Evolutionary conservation across 1,284 basidiomycete species (phyloP), one percentile per base, ranked within the genome.

Genomic region (Naganishia albida): DNA sequence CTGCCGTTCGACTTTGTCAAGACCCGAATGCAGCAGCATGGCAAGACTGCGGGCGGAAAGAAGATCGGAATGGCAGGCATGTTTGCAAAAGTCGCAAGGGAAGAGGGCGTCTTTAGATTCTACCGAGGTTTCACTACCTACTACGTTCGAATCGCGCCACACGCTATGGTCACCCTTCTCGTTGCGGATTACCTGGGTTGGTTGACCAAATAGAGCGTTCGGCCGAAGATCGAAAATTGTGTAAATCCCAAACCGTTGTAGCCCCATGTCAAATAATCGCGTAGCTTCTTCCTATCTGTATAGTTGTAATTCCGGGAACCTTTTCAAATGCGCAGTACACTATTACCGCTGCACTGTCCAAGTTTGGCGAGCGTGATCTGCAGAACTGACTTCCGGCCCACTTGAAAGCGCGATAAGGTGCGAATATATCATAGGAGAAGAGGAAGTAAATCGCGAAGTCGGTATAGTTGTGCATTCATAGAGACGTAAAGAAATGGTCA

Each of bases 1-100:
- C 49, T 68, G 15, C 67, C 67, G 23, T 68, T 68, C 51, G 67
- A 68, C 38, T 68, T 68, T 38, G 57, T 68, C 15, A 68, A 68
- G 52, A 68, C 63, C 26, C 44, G 67, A 23, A 68, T 68, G 67
- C 67, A 68, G 26, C 64, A 68, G 46, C 50, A 52, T 38, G 50
- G 64, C 39, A 65, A 65, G 49, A 43, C 39, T 16, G 66, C 52
- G 4, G 62, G 55, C 23, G 67, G 59, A 2, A 20, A 55, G 34
- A 64, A 63, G 30, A 49, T 65, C 23, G 63, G 63, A 6, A 68
- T 68, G 67, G 52, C 64, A 1, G 53, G 59, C n/a, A 68, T 57
- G 50, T 59, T 60, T 34, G 50, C 56, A 16, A 68, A 68, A 38
- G 67, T 68, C 1, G 67, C 63, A 8, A 53, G 63, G 30, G 67